Evolutionary conservation across 2,329 filamentous ascomycete species (phyloP).

Genomic region (Pseudocercospora fijiensis): DNA sequence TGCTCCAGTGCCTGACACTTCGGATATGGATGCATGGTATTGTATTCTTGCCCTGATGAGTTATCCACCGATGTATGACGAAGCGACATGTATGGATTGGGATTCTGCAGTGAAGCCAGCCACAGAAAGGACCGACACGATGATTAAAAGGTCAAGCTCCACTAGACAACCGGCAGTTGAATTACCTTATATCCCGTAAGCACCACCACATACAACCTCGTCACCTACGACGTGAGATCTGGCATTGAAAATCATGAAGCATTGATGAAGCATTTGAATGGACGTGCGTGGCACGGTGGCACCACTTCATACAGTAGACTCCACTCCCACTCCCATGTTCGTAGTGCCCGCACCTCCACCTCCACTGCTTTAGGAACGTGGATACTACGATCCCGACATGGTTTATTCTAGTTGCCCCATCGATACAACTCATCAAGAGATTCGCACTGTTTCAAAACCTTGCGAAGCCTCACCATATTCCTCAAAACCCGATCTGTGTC

Average conservation of each 20-base stretch:
- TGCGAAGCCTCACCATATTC: not conserved
- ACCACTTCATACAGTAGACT: not conserved
- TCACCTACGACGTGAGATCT: too few species aligned
- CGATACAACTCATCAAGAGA: not conserved
- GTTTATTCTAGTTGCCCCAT: not conserved
- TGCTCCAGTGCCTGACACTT: not conserved
- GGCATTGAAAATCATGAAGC: too few species aligned
- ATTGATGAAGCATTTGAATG: not conserved
- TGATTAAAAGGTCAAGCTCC: too few species aligned
- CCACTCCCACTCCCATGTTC: too few species aligned
- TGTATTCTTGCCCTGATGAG: not conserved
- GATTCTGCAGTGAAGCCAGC: too few species aligned
- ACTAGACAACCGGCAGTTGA: too few species aligned
- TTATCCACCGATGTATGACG: too few species aligned
- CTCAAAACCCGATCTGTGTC: conserved; percentile 22
- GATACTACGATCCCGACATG: not conserved
- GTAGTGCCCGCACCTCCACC: not conserved
- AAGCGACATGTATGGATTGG: too few species aligned
- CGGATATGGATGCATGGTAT: not conserved
- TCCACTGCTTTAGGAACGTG: not conserved
- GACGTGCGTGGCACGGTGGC: not conserved
- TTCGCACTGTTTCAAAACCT: not conserved
- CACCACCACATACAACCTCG: too few species aligned
- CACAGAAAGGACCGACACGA: too few species aligned
- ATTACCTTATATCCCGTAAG: too few species aligned